Evolutionary conservation across 345 rosid species (phyloP), one percentile per base, ranked within the genome.

Genomic region (Brassica juncea): DNA sequence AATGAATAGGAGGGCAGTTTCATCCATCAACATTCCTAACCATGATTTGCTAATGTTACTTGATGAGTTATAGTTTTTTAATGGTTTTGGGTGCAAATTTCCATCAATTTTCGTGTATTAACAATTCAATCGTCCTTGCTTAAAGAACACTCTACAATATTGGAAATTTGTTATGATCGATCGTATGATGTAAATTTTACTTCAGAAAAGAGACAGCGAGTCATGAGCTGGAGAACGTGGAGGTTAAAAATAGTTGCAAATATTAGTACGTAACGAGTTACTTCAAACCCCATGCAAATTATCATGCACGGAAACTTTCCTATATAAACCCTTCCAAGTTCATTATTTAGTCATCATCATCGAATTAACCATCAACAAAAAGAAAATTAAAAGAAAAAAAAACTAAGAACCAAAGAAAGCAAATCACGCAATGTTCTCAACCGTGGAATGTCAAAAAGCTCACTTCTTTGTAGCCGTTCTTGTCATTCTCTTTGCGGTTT

Each of bases 161-260:
- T 59, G 32, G 8, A 23, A 9, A 58, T 1, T 58, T 58, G 28
- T 57, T 54, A 57, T 2, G 58, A 52, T 55, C 10, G 21, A 52
- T 55, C 10, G 8, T 55, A 55, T 16, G 9, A 55, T 55, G 60
- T 55, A 6, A 55, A 16, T 16, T 55, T 58, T 58, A 58, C 28
- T 21, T 58, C 14, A 58, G 60, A 6, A 16, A 58, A 9, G 12
- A 21, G 31, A 23, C 31, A 58, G 63, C 63, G 25, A 60, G 34
- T 60, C 31, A 14, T 60, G 65, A 58, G 62, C 16, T 60, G 65
- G 65, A 60, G 65, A 60, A 58, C 62, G 49, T 10, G 49, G 14
- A 10, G 49, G 49, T 42, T 42, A 28, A 61, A 60, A 12, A 11
- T 28, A 8, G 28, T 28, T 27, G 66, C 32, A 28, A 27, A 61